Evolutionary conservation across 2,329 filamentous ascomycete species (phyloP).

Genomic region (Grosmannia serpens): DNA sequence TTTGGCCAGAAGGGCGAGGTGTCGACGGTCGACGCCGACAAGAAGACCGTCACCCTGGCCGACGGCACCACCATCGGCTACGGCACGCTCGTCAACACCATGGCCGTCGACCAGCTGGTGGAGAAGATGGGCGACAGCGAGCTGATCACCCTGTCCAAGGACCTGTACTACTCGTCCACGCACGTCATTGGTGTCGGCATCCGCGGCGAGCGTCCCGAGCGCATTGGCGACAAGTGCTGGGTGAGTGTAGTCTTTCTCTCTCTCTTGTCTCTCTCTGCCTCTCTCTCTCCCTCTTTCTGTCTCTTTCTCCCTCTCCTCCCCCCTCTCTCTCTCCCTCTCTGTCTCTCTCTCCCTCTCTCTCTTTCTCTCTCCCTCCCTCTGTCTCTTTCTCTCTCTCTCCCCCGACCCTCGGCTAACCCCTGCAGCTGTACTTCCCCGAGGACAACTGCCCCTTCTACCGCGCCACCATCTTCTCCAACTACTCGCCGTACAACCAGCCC

Average conservation of each 20-base stretch:
- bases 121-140: constrained; percentile 82
- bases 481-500: constrained; percentile 97
- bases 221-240: constrained; percentile 99
- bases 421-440: constrained; percentile 90
- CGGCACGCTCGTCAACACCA: constrained; percentile 87
- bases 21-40: constrained; percentile 72
- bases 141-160: constrained; percentile 72
- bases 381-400: not conserved
- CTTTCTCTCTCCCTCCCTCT: not conserved
- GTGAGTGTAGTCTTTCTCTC: constrained; percentile 34
- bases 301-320: not conserved
- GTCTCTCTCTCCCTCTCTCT: no score
- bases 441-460: constrained; percentile 99
- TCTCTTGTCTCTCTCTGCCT: not conserved
- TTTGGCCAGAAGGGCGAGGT: constrained; percentile 82
- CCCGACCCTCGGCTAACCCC: not conserved
- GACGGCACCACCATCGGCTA: constrained; percentile 87
- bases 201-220: constrained; percentile 80
- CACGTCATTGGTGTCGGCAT: constrained; percentile 96
- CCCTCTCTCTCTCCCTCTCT: not conserved
- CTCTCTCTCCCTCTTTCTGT: not conserved
- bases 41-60: constrained; percentile 69
- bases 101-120: constrained; percentile 83
- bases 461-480: constrained; percentile 99
- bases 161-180: constrained; percentile 91